Evolutionary conservation across 2,329 filamentous ascomycete genomes (phyloP).

Genomic region (Hypoxylon sp.): DNA sequence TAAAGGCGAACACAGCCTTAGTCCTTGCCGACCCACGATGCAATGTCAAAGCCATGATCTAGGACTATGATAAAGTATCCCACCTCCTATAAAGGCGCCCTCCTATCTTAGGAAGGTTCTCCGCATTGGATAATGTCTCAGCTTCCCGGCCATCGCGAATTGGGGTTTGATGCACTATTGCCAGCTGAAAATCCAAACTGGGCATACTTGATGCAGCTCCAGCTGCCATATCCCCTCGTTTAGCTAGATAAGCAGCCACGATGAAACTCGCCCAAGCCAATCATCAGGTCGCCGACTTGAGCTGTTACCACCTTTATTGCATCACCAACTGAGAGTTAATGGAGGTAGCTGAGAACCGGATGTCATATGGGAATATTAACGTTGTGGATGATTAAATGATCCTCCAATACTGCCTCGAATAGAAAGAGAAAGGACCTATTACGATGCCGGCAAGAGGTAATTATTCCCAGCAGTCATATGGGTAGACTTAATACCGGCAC

Average conservation of each 20-base stretch:
- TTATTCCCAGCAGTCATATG: background rate
- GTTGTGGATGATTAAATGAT: background rate
- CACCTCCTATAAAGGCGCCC: background rate
- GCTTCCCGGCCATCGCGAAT: slow-evolving; percentile 1
- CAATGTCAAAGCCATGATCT: slow-evolving; percentile 4
- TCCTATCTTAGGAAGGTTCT: slow-evolving; percentile 11
- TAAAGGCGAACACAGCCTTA: background rate
- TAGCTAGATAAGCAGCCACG: slow-evolving; percentile 16
- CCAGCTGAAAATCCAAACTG: slow-evolving; percentile 27
- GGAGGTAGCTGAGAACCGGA: background rate
- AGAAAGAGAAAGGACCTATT: background rate
- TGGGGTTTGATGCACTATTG: slow-evolving; percentile 29
- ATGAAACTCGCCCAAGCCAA: slow-evolving; percentile 3
- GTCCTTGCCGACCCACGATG: background rate
- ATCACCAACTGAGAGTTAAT: background rate
- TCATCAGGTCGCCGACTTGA: slow-evolving; percentile 23
- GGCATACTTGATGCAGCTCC: slow-evolving; percentile 17
- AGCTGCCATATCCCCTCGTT: background rate
- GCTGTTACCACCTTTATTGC: slow-evolving; percentile 4
- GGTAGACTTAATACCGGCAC: background rate
- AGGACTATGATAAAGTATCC: background rate
- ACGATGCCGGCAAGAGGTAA: background rate
- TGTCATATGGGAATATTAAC: background rate
- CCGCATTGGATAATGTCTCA: slow-evolving; percentile 17
- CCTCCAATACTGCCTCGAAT: background rate